A percentile compares a stretch with the other conserved stretches of the same genome.
phyloP scores from a whole-genome alignment of 1,139 yeast genomes.

The Suhomyces kunorum region DNA sequence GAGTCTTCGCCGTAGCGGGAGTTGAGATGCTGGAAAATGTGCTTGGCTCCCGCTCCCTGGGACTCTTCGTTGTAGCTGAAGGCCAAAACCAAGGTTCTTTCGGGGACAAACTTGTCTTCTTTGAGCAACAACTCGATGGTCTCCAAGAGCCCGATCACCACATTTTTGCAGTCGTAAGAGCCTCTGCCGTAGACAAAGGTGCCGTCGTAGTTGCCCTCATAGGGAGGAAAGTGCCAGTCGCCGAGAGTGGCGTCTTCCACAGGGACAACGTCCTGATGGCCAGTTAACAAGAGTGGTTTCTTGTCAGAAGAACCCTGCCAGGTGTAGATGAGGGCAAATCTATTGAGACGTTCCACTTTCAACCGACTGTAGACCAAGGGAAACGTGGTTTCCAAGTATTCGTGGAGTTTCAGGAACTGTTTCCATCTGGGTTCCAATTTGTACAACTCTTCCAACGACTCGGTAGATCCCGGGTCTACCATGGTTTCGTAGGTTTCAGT shows the following conservation, averaged over 20 bases:
- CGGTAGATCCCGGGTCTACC: constrained; percentile 28
- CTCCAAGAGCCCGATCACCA: constrained; percentile 43
- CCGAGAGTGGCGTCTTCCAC: constrained; percentile 41
- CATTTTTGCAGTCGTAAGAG: constrained; percentile 48
- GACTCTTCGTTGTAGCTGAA: constrained; percentile 55
- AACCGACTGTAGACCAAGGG: constrained; percentile 36
- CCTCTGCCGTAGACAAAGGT: constrained; percentile 48
- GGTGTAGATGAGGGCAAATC: constrained; percentile 37
- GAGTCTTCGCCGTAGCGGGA: constrained; percentile 42
- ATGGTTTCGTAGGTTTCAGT: constrained; percentile 61
- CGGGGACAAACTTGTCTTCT: constrained; percentile 38
- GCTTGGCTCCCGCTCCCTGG: constrained; percentile 39
- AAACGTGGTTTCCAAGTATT: constrained; percentile 30
- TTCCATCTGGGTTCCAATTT: constrained; percentile 29
- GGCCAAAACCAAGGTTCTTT: constrained; percentile 43
- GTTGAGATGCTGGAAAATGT: constrained; percentile 32
- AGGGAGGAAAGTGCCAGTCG: constrained; percentile 49
- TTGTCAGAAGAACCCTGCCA: constrained; percentile 34
- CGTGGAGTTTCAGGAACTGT: constrained; percentile 32
- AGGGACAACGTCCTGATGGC: constrained; percentile 55
- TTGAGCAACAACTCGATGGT: constrained; percentile 42
- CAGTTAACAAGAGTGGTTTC: constrained; percentile 47
- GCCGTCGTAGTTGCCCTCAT: constrained; percentile 44
- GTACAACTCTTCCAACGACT: constrained; percentile 28
- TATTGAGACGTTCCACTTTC: constrained; percentile 33